Evolutionary conservation across 164 flowering plant genomes (phyloP), one percentile per base, ranked within the genome.

Genomic region (Saururus chinensis): DNA sequence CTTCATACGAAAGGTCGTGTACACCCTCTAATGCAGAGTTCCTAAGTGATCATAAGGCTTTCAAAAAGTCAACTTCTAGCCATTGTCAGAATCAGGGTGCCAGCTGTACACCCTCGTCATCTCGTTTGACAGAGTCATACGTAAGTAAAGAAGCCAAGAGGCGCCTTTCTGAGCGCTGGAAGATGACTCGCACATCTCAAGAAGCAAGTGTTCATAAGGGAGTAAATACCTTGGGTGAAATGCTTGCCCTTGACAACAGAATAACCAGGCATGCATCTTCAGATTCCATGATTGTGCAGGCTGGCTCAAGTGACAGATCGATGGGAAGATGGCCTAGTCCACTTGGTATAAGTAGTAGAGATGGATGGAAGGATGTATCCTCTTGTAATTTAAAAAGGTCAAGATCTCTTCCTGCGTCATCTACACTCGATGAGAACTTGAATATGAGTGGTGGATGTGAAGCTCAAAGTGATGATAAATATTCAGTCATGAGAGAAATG

Each of bases 131-230:
- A 19, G 82, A 81, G 69, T 84, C 92, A 57, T 81, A 83, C 51
- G 84, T 87, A 53, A 80, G 69, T 56, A 82, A 68, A 64, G 98
- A 93, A 77, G 96, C 92, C 52, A 88, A 77, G 82, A 86, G 80
- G 65, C 87, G 87, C 65, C 85, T 93, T 48, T 88, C 92, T 23
- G 85, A 83, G 65, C 72, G 90, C 65, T 89, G 88, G 95, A 88
- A 81, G 64, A 69, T 73, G 77, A 73, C 80, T 53, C 81, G 71
- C 40, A 71, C 70, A 61, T 75, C 63, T 66, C 84, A 80, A 68
- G 82, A 82, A 25, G 51, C 56, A 56, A 74, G 76, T 17, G 60
- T 53, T 55, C 56, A 71, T 54, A 72, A 78, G 64, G 75, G 88
- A 51, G 30, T 60, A 42, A 84, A 77, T 76, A 93, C 97, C 7